Conservation (phyloP, 2,329 filamentous ascomycete species). For the Cladosporium sp. region DNA sequence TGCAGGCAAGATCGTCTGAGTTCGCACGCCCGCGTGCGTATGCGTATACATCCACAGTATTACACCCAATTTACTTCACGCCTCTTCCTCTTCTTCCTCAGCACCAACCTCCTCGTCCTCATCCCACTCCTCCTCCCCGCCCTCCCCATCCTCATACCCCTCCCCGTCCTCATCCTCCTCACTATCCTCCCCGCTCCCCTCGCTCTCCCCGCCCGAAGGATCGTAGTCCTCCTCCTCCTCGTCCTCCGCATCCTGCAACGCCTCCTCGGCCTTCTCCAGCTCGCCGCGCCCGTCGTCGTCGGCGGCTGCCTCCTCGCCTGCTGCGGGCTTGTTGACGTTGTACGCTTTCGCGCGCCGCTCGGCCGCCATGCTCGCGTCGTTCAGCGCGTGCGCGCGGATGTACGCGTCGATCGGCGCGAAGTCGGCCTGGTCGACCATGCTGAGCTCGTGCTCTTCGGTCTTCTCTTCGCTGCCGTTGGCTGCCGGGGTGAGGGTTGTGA, state of each 20-base stretch:
- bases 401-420: constrained; percentile 57
- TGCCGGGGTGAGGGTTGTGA: constrained; percentile 29
- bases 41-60: no score
- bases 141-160: constrained; percentile 18
- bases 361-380: constrained; percentile 58
- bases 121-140: constrained; percentile 19
- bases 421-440: constrained; percentile 60
- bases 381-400: constrained; percentile 53
- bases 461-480: constrained; percentile 11
- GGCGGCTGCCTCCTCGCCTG: constrained; percentile 21
- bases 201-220: constrained; percentile 28
- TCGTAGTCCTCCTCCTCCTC: constrained; percentile 31
- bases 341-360: constrained; percentile 54
- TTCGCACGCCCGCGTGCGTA: no score
- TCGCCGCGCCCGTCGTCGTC: constrained; percentile 20
- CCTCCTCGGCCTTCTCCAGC: constrained; percentile 27
- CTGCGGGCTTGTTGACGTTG: constrained; percentile 42
- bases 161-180: constrained; percentile 21
- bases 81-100: constrained; percentile 12
- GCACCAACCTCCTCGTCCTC: constrained; percentile 19
- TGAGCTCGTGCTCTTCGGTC: constrained; percentile 54
- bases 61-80: background rate
- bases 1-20: no score
- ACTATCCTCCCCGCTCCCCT: constrained; percentile 28
- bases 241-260: constrained; percentile 29